A percentile compares a stretch with the other conserved stretches of the same genome.
Evolutionary conservation across 2,329 filamentous ascomycete genomes (phyloP).

Genomic region (Ascochyta fabae): DNA sequence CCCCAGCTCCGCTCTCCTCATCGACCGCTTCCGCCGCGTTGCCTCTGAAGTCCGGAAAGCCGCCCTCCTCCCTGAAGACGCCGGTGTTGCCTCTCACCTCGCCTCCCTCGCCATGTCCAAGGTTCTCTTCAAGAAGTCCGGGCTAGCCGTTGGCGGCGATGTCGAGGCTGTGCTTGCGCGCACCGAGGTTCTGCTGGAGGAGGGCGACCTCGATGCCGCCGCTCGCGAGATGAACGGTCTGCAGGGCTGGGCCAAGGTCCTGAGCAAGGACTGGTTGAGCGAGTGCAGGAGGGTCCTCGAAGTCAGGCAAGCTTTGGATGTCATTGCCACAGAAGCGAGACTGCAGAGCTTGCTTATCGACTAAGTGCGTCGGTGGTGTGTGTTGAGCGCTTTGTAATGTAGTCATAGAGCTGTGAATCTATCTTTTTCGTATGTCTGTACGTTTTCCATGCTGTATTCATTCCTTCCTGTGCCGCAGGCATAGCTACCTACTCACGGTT

Average conservation of each 20-base stretch:
- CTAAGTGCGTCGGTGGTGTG: constrained; percentile 44
- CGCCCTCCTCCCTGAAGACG: constrained; percentile 87
- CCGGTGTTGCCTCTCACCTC: constrained; percentile 91
- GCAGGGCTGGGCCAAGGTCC: constrained; percentile 91
- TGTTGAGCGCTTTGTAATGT: constrained; percentile 14
- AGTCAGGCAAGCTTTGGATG: constrained; percentile 94
- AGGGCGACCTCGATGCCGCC: constrained; percentile 89
- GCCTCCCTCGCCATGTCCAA: constrained; percentile 90
- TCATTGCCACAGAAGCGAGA: constrained; percentile 88
- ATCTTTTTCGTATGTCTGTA: not conserved
- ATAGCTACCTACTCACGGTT: too few relatives aligned
- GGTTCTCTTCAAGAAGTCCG: constrained; percentile 90
- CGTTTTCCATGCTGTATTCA: too few relatives aligned
- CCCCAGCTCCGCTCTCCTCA: constrained; percentile 80
- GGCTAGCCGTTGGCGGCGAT: constrained; percentile 78
- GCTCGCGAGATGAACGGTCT: constrained; percentile 95
- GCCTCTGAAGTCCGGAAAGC: constrained; percentile 94
- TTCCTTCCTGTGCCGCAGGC: too few relatives aligned
- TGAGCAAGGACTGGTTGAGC: constrained; percentile 91
- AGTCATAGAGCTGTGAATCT: constrained; percentile 18
- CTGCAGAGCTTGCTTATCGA: constrained; percentile 87
- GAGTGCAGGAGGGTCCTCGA: constrained; percentile 93
- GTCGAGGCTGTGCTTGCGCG: constrained; percentile 92
- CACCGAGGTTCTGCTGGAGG: constrained; percentile 88
- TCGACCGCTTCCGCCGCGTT: constrained; percentile 95